phyloP scores from a whole-genome alignment of 352 stramenopile species.

The Phytophthora pini region DNA sequence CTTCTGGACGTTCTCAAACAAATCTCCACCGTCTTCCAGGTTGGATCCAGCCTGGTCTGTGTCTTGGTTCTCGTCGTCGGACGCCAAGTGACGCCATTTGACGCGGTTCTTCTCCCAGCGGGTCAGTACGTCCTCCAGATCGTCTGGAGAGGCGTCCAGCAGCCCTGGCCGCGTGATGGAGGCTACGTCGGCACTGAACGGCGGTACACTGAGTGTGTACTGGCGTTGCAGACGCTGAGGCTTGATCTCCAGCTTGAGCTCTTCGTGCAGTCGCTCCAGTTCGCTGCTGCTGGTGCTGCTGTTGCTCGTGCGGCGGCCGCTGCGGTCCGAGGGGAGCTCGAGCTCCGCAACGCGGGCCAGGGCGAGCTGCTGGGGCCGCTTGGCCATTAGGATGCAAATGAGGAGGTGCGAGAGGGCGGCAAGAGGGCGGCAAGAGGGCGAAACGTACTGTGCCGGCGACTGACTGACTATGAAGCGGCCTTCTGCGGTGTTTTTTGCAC shows the following conservation, averaged over 20 bases:
- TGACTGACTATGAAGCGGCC: constrained; percentile 4
- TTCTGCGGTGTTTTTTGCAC: constrained; percentile 18
- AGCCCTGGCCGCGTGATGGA: constrained; percentile 25
- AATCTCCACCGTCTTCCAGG: constrained; percentile 28
- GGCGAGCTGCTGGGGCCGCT: constrained; percentile 31
- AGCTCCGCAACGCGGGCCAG: constrained; percentile 34
- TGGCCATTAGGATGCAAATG: constrained; percentile 21
- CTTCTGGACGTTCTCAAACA: constrained; percentile 32
- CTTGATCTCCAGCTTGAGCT: constrained; percentile 72
- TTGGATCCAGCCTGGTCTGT: constrained; percentile 2
- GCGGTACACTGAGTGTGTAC: constrained; percentile 81
- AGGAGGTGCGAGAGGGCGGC: constrained; percentile 14
- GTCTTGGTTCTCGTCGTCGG: constrained; percentile 18
- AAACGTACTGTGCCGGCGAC: constrained; percentile 22
- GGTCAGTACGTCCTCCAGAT: constrained; percentile 52
- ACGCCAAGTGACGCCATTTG: constrained; percentile 52
- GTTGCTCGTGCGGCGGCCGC: constrained; percentile 15
- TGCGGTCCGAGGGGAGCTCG: constrained; percentile 14
- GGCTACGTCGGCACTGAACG: constrained; percentile 33
- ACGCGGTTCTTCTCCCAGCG: constrained; percentile 68
- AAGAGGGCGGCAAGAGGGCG: constrained; percentile 11
- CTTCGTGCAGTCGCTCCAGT: constrained; percentile 62
- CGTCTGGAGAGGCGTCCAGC: constrained; percentile 43
- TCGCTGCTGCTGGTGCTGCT: constrained; percentile 39
- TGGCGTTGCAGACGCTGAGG: constrained; percentile 74